Base-by-base conservation (phyloP, 768 basidiomycete genomes). In the Lentinula lateritia region DNA sequence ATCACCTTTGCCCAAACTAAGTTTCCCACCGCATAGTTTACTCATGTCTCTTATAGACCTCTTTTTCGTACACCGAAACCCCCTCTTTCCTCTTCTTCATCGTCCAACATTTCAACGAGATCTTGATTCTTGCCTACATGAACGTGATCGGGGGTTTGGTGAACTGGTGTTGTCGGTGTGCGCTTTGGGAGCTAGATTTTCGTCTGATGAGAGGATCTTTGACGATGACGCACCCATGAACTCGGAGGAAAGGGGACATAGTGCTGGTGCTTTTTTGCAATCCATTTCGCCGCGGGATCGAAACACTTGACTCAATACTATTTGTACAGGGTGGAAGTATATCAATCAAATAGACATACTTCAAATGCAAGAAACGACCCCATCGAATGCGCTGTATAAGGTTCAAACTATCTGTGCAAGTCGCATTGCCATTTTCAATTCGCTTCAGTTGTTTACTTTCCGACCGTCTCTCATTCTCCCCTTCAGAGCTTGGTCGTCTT, bases 11-110 rank as follows among this genome's bases (percentile, higher is more conserved):
- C 50, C 35, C 28, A 4, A 16, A n/a, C 23, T 52, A 15, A 50
- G 6, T 4, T 88, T 82, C 60, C 87, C 87, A 0, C 78, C 82
- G 2, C 68, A 72, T 6, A 85, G 86, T 50, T 77, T 94, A 16
- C 76, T 83, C 6, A 61, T 66, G 1, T 64, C 67, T 0, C 79
- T 96, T 35, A 74, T 92, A 50, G 79, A 88, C 50, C 70, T 80
- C 18, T 93, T 87, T 66, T 96, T 95, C 69, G 65, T 63, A 0
- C 66, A 83, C 38, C 63, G 80, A 63, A 88, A 92, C 65, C 62
- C 69, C 3, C 76, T 83, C 52, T 67, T 82, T 0, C 91, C 92
- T 1, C 75, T 95, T 6, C 74, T 96, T 3, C 92, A 94, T 67
- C 82, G 85, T 0, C 85, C 86, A 0, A 83, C 83, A 20, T 93